Evolutionary conservation across 1,139 yeast genomes (phyloP), one percentile per base, ranked within the genome.

Genomic region (Yamadazyma friedrichii): DNA sequence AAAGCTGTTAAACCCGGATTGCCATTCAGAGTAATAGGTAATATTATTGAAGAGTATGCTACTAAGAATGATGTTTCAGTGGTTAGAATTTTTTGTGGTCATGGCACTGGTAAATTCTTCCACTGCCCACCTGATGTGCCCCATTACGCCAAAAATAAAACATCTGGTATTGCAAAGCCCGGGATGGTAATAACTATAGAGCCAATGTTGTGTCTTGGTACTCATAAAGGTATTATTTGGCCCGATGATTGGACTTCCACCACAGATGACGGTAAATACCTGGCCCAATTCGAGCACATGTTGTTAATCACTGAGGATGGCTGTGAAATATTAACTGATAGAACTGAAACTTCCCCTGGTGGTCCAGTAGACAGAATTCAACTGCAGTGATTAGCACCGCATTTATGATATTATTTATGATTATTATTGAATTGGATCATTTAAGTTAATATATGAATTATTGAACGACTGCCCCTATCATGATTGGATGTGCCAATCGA

Each of bases 241-340:
- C 98, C 98, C 1, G 99, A 93, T 62, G 87, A 88, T 64, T 93
- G 99, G 99, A 93, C 99, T 10, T 80, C 95, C 1, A 78, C 81
- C 20, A 93, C 98, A 13, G 80, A 79, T 42, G 98, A 93, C 59
- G 98, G 98, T 41, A 80, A 81, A 58, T 70, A 76, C 45, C 83
- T 93, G 51, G 98, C 99, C 1, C 99, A 93, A 64, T 93, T 93
- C 55, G 95, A 93, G 65, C 98, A 94, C 59, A 91, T 95, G 61
- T 58, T 93, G 57, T 66, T 93, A 47, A 95, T 93, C 30, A 93
- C 98, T 5, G 98, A 89, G 56, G 84, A 82, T 40, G 98, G 99
- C 12, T 88, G 84, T 33, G 99, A 93, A 65, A 84, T 93, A 9
- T 76, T 93, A 55, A 85, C 96, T 27, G 95, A 89, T 0, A 78